phyloP scores from a whole-genome alignment of 768 basidiomycete genomes.

The Boletus barrowsii region DNA sequence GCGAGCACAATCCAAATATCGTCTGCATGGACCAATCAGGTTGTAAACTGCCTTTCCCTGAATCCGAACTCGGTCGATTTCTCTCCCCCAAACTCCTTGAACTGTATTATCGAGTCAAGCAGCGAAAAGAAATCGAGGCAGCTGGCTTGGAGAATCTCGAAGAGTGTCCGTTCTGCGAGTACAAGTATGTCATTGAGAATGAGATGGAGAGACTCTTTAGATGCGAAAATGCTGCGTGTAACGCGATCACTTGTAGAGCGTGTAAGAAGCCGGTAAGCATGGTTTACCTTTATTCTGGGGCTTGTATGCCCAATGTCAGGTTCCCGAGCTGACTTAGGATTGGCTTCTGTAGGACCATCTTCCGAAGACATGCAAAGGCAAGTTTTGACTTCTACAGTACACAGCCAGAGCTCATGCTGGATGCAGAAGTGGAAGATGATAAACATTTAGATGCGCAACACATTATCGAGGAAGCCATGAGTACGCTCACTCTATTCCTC shows the following conservation, averaged over 20 bases:
- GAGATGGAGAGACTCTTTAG: slow-evolving; percentile 57
- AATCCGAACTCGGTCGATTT: slow-evolving; percentile 65
- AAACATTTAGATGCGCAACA: slow-evolving; percentile 72
- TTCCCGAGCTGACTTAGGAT: slow-evolving; percentile 1
- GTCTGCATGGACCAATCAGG: slow-evolving; percentile 82
- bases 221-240: slow-evolving; percentile 64
- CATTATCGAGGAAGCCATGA: slow-evolving; percentile 91
- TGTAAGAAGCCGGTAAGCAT: slow-evolving; percentile 69
- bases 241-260: slow-evolving; percentile 69
- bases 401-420: background rate
- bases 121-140: slow-evolving; percentile 74
- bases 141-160: slow-evolving; percentile 80
- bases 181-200: slow-evolving; percentile 74
- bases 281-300: background rate
- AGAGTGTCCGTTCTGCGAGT: slow-evolving; percentile 91
- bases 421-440: slow-evolving; percentile 71
- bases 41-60: slow-evolving; percentile 65
- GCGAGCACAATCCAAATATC: slow-evolving; percentile 57
- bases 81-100: slow-evolving; percentile 63
- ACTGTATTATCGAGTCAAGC: slow-evolving; percentile 71
- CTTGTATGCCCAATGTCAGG: background rate
- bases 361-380: slow-evolving; percentile 78
- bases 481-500: slow-evolving; percentile 37
- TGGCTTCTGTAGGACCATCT: slow-evolving; percentile 59
- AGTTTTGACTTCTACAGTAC: background rate